phyloP scores from a whole-genome alignment of 805 yeast genomes.

The Saturnispora gosingensis region DNA sequence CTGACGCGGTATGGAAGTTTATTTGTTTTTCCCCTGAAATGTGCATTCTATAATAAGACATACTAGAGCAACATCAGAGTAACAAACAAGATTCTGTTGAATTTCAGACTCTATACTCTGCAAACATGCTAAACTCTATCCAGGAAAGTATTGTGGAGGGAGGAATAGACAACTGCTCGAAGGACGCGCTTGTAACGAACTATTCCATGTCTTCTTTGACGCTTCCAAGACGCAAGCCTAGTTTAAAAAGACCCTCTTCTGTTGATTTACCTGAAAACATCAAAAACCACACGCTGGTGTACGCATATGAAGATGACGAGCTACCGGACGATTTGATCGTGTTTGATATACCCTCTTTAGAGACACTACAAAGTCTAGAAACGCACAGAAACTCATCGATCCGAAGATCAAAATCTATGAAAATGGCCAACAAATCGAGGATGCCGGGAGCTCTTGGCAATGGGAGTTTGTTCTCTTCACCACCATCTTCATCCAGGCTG shows the following conservation, averaged over 20 bases:
- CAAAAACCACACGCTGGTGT: constrained; percentile 16
- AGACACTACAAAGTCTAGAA: constrained; percentile 36
- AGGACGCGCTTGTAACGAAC: background rate
- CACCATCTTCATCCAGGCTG: constrained; percentile 1
- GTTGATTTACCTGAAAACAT: constrained; percentile 6
- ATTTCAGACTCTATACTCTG: background rate
- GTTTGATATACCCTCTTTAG: constrained; percentile 58
- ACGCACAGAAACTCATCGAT: constrained; percentile 23
- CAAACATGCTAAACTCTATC: constrained; percentile 4
- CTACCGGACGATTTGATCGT: constrained; percentile 44
- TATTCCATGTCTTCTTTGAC: background rate
- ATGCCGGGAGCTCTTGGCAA: background rate
- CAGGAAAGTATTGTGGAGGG: constrained; percentile 1
- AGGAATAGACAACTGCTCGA: background rate
- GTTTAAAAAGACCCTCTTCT: background rate
- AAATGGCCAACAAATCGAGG: background rate
- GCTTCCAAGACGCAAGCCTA: background rate
- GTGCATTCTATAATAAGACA: background rate
- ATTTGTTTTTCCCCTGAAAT: background rate
- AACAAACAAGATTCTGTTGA: background rate
- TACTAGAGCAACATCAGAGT: background rate
- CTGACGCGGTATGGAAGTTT: background rate
- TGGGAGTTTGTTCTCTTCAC: background rate
- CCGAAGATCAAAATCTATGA: constrained; percentile 8
- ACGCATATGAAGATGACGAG: constrained; percentile 44